Evolutionary conservation across 2,329 filamentous ascomycete genomes (phyloP).

Genomic region (Claviceps maximensis): DNA sequence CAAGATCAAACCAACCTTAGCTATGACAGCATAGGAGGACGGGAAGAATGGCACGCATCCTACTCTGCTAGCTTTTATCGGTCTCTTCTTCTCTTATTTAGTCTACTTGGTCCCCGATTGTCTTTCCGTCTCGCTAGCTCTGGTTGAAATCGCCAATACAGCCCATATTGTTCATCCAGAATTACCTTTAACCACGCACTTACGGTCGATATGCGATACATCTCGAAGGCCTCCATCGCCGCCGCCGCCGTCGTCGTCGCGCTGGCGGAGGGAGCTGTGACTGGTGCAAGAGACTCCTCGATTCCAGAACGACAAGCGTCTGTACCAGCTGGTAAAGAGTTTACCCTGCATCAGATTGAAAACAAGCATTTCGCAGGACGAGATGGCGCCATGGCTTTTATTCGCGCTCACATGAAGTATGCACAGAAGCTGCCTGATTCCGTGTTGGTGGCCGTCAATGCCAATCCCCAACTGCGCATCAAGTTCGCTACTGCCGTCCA

Average conservation of each 20-base stretch:
- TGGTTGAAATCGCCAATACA: background rate
- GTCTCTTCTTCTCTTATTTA: background rate
- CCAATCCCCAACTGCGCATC: constrained; percentile 12
- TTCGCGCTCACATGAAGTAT: constrained; percentile 25
- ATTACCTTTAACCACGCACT: background rate
- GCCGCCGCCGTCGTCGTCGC: constrained; percentile 2
- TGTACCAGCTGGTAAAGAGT: constrained; percentile 5
- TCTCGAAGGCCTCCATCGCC: constrained; percentile 5
- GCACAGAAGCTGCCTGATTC: constrained; percentile 16
- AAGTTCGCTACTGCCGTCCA: constrained; percentile 10
- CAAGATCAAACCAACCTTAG: background rate
- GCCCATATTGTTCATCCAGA: too few species aligned
- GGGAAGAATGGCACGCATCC: too few species aligned
- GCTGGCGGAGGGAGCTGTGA: constrained; percentile 6
- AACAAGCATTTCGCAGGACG: constrained; percentile 23
- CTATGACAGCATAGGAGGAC: background rate
- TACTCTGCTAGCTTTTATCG: too few species aligned
- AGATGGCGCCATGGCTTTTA: constrained; percentile 17
- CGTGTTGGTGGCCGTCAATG: constrained; percentile 13
- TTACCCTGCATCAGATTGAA: constrained; percentile 18
- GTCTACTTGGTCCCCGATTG: background rate
- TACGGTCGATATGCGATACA: background rate
- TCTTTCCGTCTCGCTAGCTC: background rate
- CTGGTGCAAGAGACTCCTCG: background rate
- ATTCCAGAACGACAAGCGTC: background rate